A percentile compares a stretch with the other conserved stretches of the same genome.
These are phyloP conservation scores for Microcos paniculata DNA, from an alignment of 345 rosid species.

Conservation along the genomic window DNA sequence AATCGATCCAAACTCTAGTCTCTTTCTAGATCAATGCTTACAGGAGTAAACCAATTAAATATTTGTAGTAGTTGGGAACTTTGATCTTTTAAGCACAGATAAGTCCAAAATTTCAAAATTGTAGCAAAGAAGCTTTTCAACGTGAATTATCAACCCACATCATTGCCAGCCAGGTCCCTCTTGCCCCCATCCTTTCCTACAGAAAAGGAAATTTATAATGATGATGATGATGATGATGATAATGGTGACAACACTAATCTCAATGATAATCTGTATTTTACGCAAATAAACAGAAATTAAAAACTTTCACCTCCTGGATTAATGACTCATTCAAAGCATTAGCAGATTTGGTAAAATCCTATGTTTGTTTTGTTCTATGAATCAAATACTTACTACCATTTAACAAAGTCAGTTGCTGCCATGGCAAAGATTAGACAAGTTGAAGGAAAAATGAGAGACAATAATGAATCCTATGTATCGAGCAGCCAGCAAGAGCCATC, in stretches of 20 bases:
- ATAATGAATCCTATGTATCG: not conserved
- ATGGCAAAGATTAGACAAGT: not conserved
- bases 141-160: slow-evolving; percentile 5
- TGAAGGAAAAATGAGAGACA: no score
- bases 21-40: not conserved
- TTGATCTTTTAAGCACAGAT: slow-evolving; percentile 2
- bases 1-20: not conserved
- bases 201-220: not conserved
- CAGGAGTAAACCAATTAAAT: not conserved
- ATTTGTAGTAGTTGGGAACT: slow-evolving; percentile 16
- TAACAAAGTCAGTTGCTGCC: not conserved
- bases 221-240: not conserved
- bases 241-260: not conserved
- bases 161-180: slow-evolving; percentile 12
- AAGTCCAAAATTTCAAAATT: not conserved
- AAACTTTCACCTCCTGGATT: not conserved
- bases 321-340: not conserved
- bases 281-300: not conserved
- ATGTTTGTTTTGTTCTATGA: not conserved
- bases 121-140: not conserved
- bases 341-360: not conserved
- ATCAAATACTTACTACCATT: no score
- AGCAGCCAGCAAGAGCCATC: not conserved
- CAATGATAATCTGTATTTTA: not conserved
- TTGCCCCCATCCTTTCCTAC: not conserved